A percentile compares a stretch with the other conserved stretches of the same genome.
Evolutionary conservation across 164 flowering plant genomes (phyloP).

Genomic region (Houttuynia cordata): DNA sequence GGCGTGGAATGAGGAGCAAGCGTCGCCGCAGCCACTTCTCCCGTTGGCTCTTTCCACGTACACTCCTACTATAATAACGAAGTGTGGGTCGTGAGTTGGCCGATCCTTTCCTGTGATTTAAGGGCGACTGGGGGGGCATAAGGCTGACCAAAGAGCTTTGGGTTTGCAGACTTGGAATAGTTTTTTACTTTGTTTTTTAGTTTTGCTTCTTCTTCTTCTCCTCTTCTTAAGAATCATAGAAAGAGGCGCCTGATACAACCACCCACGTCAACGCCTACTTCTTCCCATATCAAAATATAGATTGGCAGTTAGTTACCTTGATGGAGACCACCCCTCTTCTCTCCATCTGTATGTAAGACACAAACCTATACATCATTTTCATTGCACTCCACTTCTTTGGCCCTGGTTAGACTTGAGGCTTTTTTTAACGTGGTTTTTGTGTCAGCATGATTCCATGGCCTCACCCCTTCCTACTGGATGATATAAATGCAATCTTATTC

Average conservation of each 20-base stretch:
- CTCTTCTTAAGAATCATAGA: background rate
- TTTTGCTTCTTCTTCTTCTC: too few species aligned
- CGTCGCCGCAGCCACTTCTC: slow-evolving; percentile 18
- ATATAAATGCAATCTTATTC: background rate
- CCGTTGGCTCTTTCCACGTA: slow-evolving; percentile 5
- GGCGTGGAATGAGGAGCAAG: slow-evolving; percentile 11
- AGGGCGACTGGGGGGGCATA: background rate
- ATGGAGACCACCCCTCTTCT: background rate
- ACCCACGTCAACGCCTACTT: background rate
- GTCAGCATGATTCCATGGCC: background rate
- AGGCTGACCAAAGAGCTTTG: background rate
- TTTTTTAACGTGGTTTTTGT: background rate
- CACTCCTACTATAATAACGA: too few species aligned
- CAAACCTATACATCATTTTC: background rate
- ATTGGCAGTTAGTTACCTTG: background rate
- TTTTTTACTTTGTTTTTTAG: too few species aligned
- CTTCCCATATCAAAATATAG: background rate
- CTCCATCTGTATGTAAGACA: background rate
- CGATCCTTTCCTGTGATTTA: background rate
- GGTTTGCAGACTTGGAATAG: background rate
- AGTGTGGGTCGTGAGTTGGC: background rate
- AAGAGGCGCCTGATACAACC: background rate
- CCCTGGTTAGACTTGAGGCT: background rate
- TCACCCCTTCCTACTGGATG: background rate
- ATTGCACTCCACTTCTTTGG: background rate